A percentile compares a stretch with the other conserved stretches of the same genome.
Conservation (phyloP, 179 eudicot species). For the Nepenthes alata region DNA sequence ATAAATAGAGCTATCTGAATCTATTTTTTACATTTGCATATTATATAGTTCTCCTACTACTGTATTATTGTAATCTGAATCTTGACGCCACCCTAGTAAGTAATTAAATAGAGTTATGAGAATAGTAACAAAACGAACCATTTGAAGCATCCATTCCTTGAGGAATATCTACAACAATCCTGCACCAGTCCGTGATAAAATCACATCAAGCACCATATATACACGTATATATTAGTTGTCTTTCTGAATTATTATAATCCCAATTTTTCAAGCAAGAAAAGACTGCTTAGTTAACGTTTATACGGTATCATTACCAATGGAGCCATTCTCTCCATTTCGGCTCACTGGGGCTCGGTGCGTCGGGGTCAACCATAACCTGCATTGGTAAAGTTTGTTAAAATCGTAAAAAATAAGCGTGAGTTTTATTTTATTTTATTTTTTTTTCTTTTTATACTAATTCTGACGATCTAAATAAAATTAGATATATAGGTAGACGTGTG, state of each 20-base stretch:
- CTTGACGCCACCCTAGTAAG: too few relatives aligned
- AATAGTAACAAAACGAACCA: constrained; percentile 8
- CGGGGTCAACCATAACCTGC: constrained; percentile 83
- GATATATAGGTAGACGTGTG: too few relatives aligned
- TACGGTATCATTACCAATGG: constrained; percentile 37
- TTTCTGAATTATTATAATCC: neutral
- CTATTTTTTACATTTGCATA: too few relatives aligned
- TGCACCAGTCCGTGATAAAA: neutral
- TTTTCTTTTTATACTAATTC: neutral
- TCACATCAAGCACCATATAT: too few relatives aligned
- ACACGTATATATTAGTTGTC: neutral
- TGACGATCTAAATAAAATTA: too few relatives aligned
- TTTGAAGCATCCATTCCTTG: constrained; percentile 26
- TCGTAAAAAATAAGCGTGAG: too few relatives aligned
- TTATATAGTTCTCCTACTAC: too few relatives aligned
- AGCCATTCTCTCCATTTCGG: constrained; percentile 64
- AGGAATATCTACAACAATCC: constrained; percentile 28
- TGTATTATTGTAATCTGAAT: too few relatives aligned
- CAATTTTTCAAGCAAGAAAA: neutral
- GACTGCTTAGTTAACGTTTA: neutral
- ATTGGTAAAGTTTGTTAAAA: neutral
- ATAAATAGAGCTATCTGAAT: too few relatives aligned
- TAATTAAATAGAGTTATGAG: too few relatives aligned
- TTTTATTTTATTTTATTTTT: neutral
- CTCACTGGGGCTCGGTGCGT: constrained; percentile 82